Evolutionary conservation across 192 early-diverging fungal genomes (phyloP), one percentile per base, ranked within the genome.

Genomic region (Backusella westeae): DNA sequence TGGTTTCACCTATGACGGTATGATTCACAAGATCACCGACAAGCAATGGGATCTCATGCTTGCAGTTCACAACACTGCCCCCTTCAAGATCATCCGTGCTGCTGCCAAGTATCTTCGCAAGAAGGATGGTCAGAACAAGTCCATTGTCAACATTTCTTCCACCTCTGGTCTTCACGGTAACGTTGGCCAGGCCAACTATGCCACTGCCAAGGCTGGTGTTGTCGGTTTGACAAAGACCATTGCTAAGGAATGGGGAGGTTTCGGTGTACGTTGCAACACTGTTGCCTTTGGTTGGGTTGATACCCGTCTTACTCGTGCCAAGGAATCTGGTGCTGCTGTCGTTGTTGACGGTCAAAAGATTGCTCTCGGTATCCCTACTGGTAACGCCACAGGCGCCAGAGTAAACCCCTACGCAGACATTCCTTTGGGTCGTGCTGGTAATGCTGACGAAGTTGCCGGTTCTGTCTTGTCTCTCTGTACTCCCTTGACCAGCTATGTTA

Each of bases 1-100:
- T 17, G 97, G 97, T 74, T 98, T 96, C 80, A 90, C 97, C 69
- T 93, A 94, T 72, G 97, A 99, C 88, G 96, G 93, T 83, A 95
- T 95, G 75, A 91, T 98, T 77, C 88, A 88, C 83, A 89, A 95
- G 77, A 94, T 94, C 69, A 95, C 94, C 34, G 95, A 95, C 85
- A 89, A 91, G 72, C 96, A 99, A 82, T 99, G 96, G 96, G 96
- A 98, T 85, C 71, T 97, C 44, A 94, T 98, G 72, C 70, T 90
- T 12, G 87, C 87, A 63, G 89, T 90, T 26, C 89, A 90, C 81
- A 90, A 87, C 80, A 87, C 85, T 67, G 87, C 89, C 1, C 89
- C 89, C 32, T 90, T 90, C 86, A 86, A 88, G 19, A 87, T 90
- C 73, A 68, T 90, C 46, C 84, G 87, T 67, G 89, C 89, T 69